phyloP scores from a whole-genome alignment of 495 filamentous ascomycete genomes.

The Antarctomyces pellizariae region DNA sequence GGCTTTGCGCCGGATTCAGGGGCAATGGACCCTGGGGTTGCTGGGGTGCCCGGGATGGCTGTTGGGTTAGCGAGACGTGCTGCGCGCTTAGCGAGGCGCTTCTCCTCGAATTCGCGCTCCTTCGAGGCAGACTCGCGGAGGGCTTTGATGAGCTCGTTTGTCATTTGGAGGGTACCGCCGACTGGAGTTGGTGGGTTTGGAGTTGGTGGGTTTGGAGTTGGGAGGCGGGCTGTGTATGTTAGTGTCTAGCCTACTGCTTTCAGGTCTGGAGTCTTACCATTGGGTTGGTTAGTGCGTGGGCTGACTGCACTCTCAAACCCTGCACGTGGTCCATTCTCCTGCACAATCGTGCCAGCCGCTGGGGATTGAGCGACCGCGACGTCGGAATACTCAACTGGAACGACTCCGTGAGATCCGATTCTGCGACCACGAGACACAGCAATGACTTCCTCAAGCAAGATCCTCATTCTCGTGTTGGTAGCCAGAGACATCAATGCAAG shows the following conservation, averaged over 20 bases:
- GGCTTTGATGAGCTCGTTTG: slow-evolving; percentile 17
- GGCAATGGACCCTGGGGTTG: slow-evolving; percentile 23
- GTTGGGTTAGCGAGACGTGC: slow-evolving; percentile 20
- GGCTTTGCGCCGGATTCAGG: slow-evolving; percentile 22
- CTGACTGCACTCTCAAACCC: slow-evolving; percentile 15
- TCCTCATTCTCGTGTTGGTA: slow-evolving; percentile 43
- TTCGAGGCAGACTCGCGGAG: slow-evolving; percentile 15
- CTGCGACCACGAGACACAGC: slow-evolving; percentile 38
- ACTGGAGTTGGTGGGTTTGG: too few species aligned
- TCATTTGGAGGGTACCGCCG: slow-evolving; percentile 4
- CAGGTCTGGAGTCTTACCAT: slow-evolving; percentile 15
- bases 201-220: too few species aligned
- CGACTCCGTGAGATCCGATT: slow-evolving; percentile 43
- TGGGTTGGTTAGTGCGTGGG: slow-evolving; percentile 13
- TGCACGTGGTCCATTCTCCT: slow-evolving; percentile 9
- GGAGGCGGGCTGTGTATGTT: too few species aligned
- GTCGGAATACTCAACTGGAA: slow-evolving; percentile 46
- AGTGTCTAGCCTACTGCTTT: slow-evolving; percentile 5
- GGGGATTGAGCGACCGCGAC: slow-evolving; percentile 25
- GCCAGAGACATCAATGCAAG: slow-evolving; percentile 52
- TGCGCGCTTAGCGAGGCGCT: slow-evolving; percentile 21
- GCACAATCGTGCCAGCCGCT: slow-evolving; percentile 15
- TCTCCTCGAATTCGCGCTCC: slow-evolving; percentile 25
- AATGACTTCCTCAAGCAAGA: slow-evolving; percentile 46
- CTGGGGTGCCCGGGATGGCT: slow-evolving; percentile 22